These are phyloP conservation scores for Verbena officinalis DNA, from an alignment of 257 asterid species.

Conservation along the genomic window DNA sequence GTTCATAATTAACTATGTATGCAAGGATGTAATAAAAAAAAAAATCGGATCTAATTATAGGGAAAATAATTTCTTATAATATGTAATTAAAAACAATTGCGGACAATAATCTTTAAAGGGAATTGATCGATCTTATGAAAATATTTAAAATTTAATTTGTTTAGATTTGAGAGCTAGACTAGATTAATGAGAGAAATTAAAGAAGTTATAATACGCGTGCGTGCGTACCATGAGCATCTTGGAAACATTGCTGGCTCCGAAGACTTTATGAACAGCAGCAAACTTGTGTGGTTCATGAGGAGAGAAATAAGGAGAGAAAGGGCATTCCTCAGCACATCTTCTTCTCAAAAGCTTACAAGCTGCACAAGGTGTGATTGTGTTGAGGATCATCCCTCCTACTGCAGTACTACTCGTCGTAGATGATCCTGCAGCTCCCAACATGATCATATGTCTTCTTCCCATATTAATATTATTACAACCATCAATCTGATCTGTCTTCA, in stretches of 20 bases:
- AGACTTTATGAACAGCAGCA: constrained; percentile 93
- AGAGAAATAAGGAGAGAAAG: constrained; percentile 88
- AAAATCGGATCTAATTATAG: too few relatives aligned
- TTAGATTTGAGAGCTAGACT: too few relatives aligned
- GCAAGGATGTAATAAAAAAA: too few relatives aligned
- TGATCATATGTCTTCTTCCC: constrained; percentile 61
- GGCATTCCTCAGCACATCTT: constrained; percentile 93
- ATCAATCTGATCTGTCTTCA: constrained; percentile 62
- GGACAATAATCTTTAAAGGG: too few relatives aligned
- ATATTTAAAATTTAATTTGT: too few relatives aligned
- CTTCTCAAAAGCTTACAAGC: constrained; percentile 89
- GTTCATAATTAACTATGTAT: too few relatives aligned
- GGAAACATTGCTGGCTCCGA: constrained; percentile 97
- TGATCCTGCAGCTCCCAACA: constrained; percentile 60
- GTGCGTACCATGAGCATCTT: constrained; percentile 94
- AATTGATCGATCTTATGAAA: too few relatives aligned
- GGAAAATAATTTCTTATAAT: too few relatives aligned
- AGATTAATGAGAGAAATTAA: too few relatives aligned
- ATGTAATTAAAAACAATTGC: too few relatives aligned
- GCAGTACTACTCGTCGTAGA: too few relatives aligned
- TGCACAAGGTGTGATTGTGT: constrained; percentile 89
- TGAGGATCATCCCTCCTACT: constrained; percentile 31
- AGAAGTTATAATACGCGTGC: too few relatives aligned
- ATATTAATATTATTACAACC: constrained; percentile 31
- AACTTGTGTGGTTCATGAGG: constrained; percentile 91